phyloP scores from a whole-genome alignment of 306 rosid species.

The Acacia confusa region DNA sequence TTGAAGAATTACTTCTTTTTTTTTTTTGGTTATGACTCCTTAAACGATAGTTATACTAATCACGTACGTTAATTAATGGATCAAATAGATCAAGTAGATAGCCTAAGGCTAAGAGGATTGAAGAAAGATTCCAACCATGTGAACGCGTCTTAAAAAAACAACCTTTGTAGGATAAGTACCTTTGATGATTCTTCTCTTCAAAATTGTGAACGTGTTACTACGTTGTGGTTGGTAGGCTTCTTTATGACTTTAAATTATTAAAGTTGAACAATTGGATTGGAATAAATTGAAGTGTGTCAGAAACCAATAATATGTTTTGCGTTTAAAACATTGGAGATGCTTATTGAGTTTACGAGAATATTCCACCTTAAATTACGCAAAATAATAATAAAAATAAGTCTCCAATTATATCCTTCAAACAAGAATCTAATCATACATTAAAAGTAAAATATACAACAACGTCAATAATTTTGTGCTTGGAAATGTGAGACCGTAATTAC shows the following conservation, averaged over 20 bases:
- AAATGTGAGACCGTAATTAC: not conserved
- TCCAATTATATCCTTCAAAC: not conserved
- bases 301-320: not conserved
- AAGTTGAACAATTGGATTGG: not conserved
- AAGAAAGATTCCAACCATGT: not conserved
- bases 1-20: no score
- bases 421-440: not conserved
- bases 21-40: no score
- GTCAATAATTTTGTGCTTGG: constrained; percentile 1
- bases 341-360: not conserved
- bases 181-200: not conserved
- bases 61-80: no score
- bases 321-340: not conserved
- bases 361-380: not conserved
- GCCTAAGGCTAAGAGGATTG: not conserved
- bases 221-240: not conserved
- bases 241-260: not conserved
- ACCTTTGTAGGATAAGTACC: not conserved
- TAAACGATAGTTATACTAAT: no score
- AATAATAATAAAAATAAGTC: not conserved
- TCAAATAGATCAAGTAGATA: constrained; percentile 1
- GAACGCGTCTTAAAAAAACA: not conserved
- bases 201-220: not conserved
- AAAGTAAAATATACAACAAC: not conserved
- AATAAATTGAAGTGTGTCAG: not conserved